These are phyloP conservation scores for Pichia californica DNA, from an alignment of 805 yeast genomes.

Conservation along the genomic window DNA sequence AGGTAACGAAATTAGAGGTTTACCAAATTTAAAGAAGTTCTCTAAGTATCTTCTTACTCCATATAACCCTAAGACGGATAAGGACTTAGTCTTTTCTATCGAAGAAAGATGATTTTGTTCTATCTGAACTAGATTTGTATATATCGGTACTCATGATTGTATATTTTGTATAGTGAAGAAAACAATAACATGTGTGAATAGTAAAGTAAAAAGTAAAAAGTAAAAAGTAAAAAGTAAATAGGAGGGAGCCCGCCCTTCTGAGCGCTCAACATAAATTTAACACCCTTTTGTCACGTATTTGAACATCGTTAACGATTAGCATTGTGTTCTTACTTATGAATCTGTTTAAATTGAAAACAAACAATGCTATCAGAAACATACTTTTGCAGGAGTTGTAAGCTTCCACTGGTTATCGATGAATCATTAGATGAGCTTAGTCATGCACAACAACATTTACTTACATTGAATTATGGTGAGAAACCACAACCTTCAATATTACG, in stretches of 20 bases:
- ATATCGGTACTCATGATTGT: no score
- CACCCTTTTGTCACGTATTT: no score
- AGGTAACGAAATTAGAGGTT: conserved; percentile 92
- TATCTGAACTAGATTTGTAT: no score
- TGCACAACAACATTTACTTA: conserved; percentile 50
- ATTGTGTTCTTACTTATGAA: no score
- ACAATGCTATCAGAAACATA: background rate
- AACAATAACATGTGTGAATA: no score
- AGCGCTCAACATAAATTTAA: no score
- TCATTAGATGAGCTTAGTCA: conserved; percentile 45
- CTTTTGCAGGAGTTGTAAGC: conserved; percentile 57
- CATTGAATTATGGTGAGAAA: conserved; percentile 27
- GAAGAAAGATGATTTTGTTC: conserved; percentile 35
- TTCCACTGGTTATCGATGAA: conserved; percentile 50
- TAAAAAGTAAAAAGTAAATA: no score
- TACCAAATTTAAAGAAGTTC: conserved; percentile 75
- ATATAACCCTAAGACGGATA: conserved; percentile 62
- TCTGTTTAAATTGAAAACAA: no score
- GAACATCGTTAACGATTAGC: no score
- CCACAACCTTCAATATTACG: conserved; percentile 9
- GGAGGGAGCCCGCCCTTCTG: no score
- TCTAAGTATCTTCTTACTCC: conserved; percentile 76
- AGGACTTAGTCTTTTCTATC: conserved; percentile 44
- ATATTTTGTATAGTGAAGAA: no score
- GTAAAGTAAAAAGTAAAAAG: no score